Evolutionary conservation across 768 basidiomycete genomes (phyloP).

Genomic region (Pulveroboletus sp.): DNA sequence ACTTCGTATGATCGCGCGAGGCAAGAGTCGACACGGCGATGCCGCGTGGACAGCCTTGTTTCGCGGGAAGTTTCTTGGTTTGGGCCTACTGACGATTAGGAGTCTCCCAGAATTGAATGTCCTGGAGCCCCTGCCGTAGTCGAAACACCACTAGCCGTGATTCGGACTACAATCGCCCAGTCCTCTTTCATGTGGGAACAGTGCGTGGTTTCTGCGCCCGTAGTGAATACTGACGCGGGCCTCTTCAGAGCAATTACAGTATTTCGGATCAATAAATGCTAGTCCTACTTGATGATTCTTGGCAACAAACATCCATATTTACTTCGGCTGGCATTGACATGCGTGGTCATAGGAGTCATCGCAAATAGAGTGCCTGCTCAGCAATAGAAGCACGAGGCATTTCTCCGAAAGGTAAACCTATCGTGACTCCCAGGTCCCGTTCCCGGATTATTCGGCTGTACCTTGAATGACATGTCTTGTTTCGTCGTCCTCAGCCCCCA

Average conservation of each 20-base stretch:
- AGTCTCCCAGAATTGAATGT: no score
- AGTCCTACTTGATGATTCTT: conserved; percentile 1
- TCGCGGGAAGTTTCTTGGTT: conserved; percentile 15
- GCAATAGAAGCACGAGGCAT: conserved; percentile 19
- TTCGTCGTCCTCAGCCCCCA: neutral
- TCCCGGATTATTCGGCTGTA: neutral
- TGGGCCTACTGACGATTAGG: no score
- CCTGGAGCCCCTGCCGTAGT: neutral
- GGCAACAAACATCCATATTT: neutral
- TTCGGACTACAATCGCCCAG: neutral
- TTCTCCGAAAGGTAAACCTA: neutral
- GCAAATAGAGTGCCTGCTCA: neutral
- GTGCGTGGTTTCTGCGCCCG: neutral
- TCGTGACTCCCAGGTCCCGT: neutral
- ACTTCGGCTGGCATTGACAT: neutral
- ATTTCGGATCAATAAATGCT: neutral
- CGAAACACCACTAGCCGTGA: neutral
- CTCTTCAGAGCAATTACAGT: neutral
- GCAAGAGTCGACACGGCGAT: neutral
- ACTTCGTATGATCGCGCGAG: conserved; percentile 5
- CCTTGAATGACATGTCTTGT: neutral
- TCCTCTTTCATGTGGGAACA: neutral
- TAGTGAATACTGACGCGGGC: conserved; percentile 8
- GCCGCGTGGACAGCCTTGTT: conserved; percentile 5
- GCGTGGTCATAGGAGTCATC: neutral